These are phyloP conservation scores for Camelina hispida DNA, from an alignment of 345 rosid genomes.

Conservation along the genomic window DNA sequence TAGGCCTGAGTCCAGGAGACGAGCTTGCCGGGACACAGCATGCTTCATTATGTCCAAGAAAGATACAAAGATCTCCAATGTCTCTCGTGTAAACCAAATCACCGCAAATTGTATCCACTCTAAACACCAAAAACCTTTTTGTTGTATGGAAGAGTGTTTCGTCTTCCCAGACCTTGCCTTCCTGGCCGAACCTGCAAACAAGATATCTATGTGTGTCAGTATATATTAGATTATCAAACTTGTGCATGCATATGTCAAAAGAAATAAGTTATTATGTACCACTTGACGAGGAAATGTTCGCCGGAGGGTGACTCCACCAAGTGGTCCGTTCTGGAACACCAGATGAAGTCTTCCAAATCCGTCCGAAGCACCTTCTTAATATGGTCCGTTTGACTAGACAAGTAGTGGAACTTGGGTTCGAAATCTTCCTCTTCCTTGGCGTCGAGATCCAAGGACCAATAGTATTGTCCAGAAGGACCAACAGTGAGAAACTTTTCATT, in stretches of 20 bases:
- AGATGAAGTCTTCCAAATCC: background rate
- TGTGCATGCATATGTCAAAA: background rate
- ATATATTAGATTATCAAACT: background rate
- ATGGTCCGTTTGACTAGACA: background rate
- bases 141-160: background rate
- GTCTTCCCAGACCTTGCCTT: background rate
- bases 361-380: background rate
- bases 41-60: background rate
- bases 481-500: background rate
- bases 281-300: constrained; percentile 13
- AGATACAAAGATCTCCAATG: constrained; percentile 9
- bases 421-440: background rate
- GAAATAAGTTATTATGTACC: background rate
- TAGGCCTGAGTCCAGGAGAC: constrained; percentile 8
- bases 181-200: constrained; percentile 1
- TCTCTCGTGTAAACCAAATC: background rate
- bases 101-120: constrained; percentile 7
- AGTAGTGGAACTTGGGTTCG: background rate
- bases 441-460: background rate
- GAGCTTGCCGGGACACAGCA: background rate
- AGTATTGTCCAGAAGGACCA: background rate
- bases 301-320: background rate
- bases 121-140: background rate
- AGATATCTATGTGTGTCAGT: background rate
- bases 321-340: constrained; percentile 8